Conservation (phyloP, 352 stramenopile genomes). For the Globisporangium splendens region DNA sequence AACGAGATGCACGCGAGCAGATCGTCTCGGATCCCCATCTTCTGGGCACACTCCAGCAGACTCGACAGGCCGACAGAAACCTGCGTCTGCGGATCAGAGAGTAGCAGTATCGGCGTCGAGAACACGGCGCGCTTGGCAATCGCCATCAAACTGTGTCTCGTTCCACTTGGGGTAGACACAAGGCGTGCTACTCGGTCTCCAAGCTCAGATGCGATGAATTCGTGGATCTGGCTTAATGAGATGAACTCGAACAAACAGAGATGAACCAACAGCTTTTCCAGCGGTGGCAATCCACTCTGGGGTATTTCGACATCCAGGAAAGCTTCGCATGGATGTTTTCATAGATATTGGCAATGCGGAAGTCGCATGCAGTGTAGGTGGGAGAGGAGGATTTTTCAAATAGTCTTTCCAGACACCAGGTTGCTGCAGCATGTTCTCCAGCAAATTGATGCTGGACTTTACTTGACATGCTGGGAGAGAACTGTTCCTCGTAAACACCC, state of each 20-base stretch:
- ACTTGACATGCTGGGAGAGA: neutral
- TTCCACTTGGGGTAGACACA: slow-evolving; percentile 6
- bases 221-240: slow-evolving; percentile 17
- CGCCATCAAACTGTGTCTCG: slow-evolving; percentile 3
- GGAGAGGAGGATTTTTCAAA: neutral
- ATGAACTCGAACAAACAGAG: slow-evolving; percentile 26
- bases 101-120: slow-evolving; percentile 12
- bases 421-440: slow-evolving; percentile 30
- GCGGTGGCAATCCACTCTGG: slow-evolving; percentile 23
- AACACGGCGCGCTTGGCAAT: slow-evolving; percentile 6
- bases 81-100: slow-evolving; percentile 7
- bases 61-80: neutral
- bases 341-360: slow-evolving; percentile 1
- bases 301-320: no score
- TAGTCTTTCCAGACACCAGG: slow-evolving; percentile 24
- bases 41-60: slow-evolving; percentile 10
- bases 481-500: slow-evolving; percentile 9
- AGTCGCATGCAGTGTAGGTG: neutral
- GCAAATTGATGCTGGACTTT: slow-evolving; percentile 10
- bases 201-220: slow-evolving; percentile 23
- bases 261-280: slow-evolving; percentile 32
- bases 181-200: slow-evolving; percentile 15
- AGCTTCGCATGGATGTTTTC: no score
- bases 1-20: slow-evolving; percentile 14
- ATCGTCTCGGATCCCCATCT: slow-evolving; percentile 5